Evolutionary conservation across 306 rosid genomes (phyloP).

Genomic region (Argentina anserina): DNA sequence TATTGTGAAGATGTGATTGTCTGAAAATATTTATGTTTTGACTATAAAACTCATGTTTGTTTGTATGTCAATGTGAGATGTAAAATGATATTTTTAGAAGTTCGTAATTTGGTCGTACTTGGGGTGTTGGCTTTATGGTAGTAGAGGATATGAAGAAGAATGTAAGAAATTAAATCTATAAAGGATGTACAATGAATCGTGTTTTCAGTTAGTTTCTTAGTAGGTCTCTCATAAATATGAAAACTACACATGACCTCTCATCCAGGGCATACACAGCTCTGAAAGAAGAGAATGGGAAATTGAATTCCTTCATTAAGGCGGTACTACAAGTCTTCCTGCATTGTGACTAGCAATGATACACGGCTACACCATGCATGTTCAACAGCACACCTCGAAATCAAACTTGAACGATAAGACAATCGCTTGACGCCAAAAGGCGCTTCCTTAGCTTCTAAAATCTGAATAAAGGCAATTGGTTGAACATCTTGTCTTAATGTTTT

Average conservation of each 20-base stretch:
- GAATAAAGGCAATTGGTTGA: not conserved
- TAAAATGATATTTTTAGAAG: too few relatives aligned
- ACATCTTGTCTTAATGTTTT: not conserved
- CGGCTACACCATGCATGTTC: constrained; percentile 7
- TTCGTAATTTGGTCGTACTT: too few relatives aligned
- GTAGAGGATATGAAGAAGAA: constrained; percentile 6
- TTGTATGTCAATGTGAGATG: too few relatives aligned
- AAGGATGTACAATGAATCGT: not conserved
- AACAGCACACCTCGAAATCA: not conserved
- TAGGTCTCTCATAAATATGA: constrained; percentile 11
- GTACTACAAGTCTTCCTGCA: constrained; percentile 1
- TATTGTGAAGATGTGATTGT: too few relatives aligned
- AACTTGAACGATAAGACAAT: not conserved
- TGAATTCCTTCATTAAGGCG: not conserved
- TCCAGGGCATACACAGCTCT: constrained; percentile 11
- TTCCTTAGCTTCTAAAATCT: not conserved
- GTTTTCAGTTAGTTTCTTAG: not conserved
- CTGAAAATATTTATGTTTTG: too few relatives aligned
- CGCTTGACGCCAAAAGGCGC: not conserved
- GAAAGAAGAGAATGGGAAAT: not conserved
- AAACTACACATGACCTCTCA: constrained; percentile 15
- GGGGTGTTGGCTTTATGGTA: too few relatives aligned
- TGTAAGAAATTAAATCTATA: not conserved
- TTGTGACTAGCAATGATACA: constrained; percentile 4
- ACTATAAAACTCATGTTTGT: too few relatives aligned